A percentile compares a stretch with the other conserved stretches of the same genome.
phyloP scores from a whole-genome alignment of 768 basidiomycete genomes.

The Lyophyllum decastes region DNA sequence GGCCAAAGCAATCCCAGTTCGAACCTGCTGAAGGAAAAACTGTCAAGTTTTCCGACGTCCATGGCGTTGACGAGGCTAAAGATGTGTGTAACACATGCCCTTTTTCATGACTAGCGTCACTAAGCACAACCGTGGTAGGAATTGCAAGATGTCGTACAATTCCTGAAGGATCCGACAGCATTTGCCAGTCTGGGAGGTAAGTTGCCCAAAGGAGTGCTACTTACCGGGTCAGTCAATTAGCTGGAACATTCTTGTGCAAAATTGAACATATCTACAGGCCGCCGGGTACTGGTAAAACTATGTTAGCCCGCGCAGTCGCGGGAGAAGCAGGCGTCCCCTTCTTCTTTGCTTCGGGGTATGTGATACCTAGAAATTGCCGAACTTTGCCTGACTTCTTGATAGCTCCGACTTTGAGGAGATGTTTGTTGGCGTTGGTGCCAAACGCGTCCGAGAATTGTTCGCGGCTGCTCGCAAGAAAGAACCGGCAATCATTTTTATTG shows the following conservation, averaged over 20 bases:
- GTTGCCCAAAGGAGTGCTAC: slow-evolving; percentile 89
- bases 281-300: slow-evolving; percentile 96
- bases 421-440: slow-evolving; percentile 95
- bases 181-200: slow-evolving; percentile 93
- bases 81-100: slow-evolving; percentile 50
- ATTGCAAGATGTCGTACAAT: slow-evolving; percentile 92
- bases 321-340: slow-evolving; percentile 99
- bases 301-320: slow-evolving; percentile 95
- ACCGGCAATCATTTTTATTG: slow-evolving; percentile 98
- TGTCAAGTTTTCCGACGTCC: slow-evolving; percentile 93
- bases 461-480: slow-evolving; percentile 91
- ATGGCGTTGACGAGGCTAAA: slow-evolving; percentile 97
- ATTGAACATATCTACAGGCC: slow-evolving; percentile 36
- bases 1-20: slow-evolving; percentile 79
- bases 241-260: not conserved
- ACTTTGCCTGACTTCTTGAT: slow-evolving; percentile 7
- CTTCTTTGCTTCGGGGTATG: slow-evolving; percentile 91
- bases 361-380: slow-evolving; percentile 1
- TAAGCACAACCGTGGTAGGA: slow-evolving; percentile 50
- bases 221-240: slow-evolving; percentile 59
- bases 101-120: not conserved
- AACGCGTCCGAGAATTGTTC: slow-evolving; percentile 94
- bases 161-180: slow-evolving; percentile 88
- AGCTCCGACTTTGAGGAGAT: slow-evolving; percentile 98
- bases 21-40: slow-evolving; percentile 78